Base-by-base conservation (phyloP, 73 alveolate species). In the Paramecium biaurelia region DNA sequence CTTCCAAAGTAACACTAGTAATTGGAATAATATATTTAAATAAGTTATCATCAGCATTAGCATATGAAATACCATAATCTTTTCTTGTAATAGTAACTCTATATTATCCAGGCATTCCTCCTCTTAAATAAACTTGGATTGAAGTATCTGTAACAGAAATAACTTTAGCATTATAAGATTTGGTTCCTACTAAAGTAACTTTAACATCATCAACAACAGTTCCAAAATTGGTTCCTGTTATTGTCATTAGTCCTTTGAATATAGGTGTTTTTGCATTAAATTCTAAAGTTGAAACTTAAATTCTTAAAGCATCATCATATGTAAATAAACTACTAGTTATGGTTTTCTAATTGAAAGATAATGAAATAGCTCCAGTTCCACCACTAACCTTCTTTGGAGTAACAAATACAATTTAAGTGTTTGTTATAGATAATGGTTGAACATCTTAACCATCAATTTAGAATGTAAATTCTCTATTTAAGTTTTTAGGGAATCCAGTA, bases 191-290 rank as follows among this genome's bases (percentile, higher is more conserved):
- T 79, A 79, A 24, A 14, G 70, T 41, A 10, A 79, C 74, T 30
- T 79, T 43, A 11, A 79, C 4, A 20, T 79, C 72, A 0, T 32
- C 43, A 2, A 12, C 43, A 24, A 11, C 45, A 24, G 24, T 23
- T 43, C 90, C 90, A n/a, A 79, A 79, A 79, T 79, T 79, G 4
- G 70, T 79, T 24, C 76, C 90, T 79, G 70, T 43, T 7, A 79
- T 79, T 9, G 28, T 79, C 41, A 79, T n/a, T 11, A 11, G n/a
- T 79, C 90, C 90, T 24, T 45, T 79, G 56, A 42, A 79, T 9
- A 34, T 42, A n/a, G 90, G 90, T 37, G 74, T 18, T 79, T 43
- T 5, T 43, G 10, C 6, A 53, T 53, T 53, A 15, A 53, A 53
- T 79, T 41, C 70, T 20, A 79, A 47, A 2, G 41, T 20, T n/a